Percentiles rank a stretch among this genome's conserved stretches.
Evolutionary conservation across 2,329 filamentous ascomycete genomes (phyloP).

Genomic region (Ophioceras dolichostomum): DNA sequence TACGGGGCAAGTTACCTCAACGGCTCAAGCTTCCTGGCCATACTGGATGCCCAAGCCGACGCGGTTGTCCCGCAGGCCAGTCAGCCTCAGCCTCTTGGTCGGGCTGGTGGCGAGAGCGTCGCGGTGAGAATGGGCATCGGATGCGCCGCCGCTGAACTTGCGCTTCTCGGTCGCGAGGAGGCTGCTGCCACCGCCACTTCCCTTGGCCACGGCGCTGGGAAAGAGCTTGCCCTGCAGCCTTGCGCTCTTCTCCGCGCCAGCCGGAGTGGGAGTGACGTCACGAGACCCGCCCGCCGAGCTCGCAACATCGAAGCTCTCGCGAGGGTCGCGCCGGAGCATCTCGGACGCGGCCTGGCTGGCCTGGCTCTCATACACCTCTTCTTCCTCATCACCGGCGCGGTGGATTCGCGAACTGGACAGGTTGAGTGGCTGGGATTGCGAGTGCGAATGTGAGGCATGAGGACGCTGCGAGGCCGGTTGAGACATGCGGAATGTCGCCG

Average conservation of each 20-base stretch:
- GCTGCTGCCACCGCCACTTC: slow-evolving; percentile 7
- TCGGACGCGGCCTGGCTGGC: slow-evolving; percentile 67
- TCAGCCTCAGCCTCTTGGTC: slow-evolving; percentile 36
- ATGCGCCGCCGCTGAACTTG: slow-evolving; percentile 28
- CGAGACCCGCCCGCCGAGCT: slow-evolving; percentile 27
- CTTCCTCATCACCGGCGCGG: slow-evolving; percentile 39
- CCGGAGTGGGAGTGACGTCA: slow-evolving; percentile 27
- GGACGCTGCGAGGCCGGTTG: slow-evolving; percentile 12
- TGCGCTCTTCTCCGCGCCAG: slow-evolving; percentile 29
- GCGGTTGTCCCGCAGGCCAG: slow-evolving; percentile 22
- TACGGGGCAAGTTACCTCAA: no score
- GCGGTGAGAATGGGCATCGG: slow-evolving; percentile 10
- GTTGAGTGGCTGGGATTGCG: no score
- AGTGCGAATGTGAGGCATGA: no score
- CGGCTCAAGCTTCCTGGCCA: slow-evolving; percentile 11
- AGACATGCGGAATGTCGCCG: slow-evolving; percentile 10
- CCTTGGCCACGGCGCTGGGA: slow-evolving; percentile 28
- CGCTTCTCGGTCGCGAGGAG: slow-evolving; percentile 28
- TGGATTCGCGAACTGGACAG: no score
- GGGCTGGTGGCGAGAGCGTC: slow-evolving; percentile 29
- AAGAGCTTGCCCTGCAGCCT: slow-evolving; percentile 40
- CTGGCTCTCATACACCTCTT: slow-evolving; percentile 60
- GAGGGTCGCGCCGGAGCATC: slow-evolving; percentile 53
- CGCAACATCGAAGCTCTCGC: slow-evolving; percentile 38
- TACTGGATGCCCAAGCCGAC: slow-evolving; percentile 44